phyloP scores from a whole-genome alignment of 768 basidiomycete genomes.

The Leccinum boreale region DNA sequence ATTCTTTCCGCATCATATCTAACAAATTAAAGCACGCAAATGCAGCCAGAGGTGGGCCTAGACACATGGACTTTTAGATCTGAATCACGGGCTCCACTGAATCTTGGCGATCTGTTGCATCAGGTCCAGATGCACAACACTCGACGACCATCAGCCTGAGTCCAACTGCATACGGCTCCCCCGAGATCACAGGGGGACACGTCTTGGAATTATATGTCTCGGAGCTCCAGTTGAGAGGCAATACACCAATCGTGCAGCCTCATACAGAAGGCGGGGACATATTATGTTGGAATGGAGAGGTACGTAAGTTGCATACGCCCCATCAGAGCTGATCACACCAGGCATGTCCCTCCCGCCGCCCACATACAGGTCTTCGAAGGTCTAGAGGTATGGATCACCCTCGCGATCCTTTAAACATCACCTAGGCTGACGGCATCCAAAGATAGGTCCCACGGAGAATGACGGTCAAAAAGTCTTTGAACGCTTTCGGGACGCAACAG shows the following conservation, averaged over 20 bases:
- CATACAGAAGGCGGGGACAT: slow-evolving; percentile 55
- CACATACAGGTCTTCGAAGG: slow-evolving; percentile 67
- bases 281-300: slow-evolving; percentile 89
- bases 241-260: slow-evolving; percentile 58
- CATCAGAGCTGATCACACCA: background rate
- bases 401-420: background rate
- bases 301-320: slow-evolving; percentile 25
- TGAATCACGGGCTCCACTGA: background rate
- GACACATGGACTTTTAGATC: background rate
- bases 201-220: slow-evolving; percentile 60
- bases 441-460: slow-evolving; percentile 65
- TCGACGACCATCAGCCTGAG: slow-evolving; percentile 23
- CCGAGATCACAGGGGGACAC: slow-evolving; percentile 20
- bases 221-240: slow-evolving; percentile 71
- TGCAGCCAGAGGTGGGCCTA: slow-evolving; percentile 49
- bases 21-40: slow-evolving; percentile 46
- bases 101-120: background rate
- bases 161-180: background rate
- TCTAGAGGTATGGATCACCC: slow-evolving; percentile 48
- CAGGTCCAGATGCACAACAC: slow-evolving; percentile 68
- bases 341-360: background rate
- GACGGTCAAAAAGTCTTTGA: slow-evolving; percentile 60
- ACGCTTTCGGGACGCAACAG: slow-evolving; percentile 21
- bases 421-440: slow-evolving; percentile 10
- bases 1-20: slow-evolving; percentile 23